Conservation (phyloP, 768 basidiomycete species). For the Tylopilus sp. region DNA sequence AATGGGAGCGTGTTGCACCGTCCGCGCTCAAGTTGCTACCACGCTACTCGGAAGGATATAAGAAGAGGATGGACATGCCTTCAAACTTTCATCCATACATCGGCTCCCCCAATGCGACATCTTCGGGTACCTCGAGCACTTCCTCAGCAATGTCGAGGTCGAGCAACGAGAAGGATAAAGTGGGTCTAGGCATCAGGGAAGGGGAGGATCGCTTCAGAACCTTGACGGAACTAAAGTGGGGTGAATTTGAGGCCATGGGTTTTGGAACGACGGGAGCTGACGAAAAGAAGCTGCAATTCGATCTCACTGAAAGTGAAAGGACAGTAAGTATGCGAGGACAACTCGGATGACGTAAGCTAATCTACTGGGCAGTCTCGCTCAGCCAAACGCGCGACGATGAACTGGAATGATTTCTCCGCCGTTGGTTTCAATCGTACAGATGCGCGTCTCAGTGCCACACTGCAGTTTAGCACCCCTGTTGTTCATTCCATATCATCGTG, state of each 20-base stretch:
- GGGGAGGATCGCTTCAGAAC: conserved; percentile 74
- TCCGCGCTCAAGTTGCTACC: conserved; percentile 57
- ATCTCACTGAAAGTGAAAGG: conserved; percentile 85
- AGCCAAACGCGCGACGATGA: conserved; percentile 78
- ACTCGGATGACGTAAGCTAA: conserved; percentile 9
- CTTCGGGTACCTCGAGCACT: conserved; percentile 45
- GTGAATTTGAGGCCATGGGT: conserved; percentile 83
- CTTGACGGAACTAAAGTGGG: conserved; percentile 87
- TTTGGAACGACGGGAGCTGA: conserved; percentile 54
- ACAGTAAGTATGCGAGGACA: conserved; percentile 36
- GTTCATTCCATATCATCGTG: conserved; percentile 61
- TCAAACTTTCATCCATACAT: conserved; percentile 53
- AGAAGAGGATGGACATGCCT: conserved; percentile 73
- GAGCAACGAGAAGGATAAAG: conserved; percentile 30
- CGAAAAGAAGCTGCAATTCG: conserved; percentile 84
- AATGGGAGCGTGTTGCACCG: conserved; percentile 75
- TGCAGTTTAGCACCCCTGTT: conserved; percentile 69
- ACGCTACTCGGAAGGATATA: conserved; percentile 70
- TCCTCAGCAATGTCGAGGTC: conserved; percentile 33
- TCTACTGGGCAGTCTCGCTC: conserved; percentile 46
- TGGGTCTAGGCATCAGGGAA: conserved; percentile 34
- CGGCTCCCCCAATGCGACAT: conserved; percentile 24
- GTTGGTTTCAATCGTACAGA: conserved; percentile 82
- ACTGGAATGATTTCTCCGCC: conserved; percentile 87
- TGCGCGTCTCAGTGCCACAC: conserved; percentile 69